Evolutionary conservation across 108 stramenopile genomes (phyloP).

Genomic region (Cyclotella choctawhatcheeana): DNA sequence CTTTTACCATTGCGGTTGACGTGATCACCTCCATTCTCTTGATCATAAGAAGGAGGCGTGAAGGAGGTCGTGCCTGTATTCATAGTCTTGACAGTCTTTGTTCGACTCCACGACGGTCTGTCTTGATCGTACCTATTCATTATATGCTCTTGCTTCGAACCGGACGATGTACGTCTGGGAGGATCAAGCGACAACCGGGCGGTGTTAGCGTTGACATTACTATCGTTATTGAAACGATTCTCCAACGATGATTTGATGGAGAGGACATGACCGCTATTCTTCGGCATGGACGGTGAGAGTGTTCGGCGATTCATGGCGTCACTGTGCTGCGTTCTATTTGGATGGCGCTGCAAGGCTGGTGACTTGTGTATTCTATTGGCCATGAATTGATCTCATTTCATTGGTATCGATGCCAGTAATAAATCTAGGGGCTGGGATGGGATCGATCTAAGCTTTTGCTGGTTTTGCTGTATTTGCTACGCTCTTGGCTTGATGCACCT

Average conservation of each 20-base stretch:
- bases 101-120: not conserved
- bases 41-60: not conserved
- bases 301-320: constrained; percentile 1
- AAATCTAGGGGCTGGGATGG: too few relatives aligned
- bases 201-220: not conserved
- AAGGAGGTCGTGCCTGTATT: not conserved
- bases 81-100: not conserved
- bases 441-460: too few relatives aligned
- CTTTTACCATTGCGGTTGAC: not conserved
- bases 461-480: too few relatives aligned
- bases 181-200: too few relatives aligned
- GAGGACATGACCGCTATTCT: constrained; percentile 16
- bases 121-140: not conserved
- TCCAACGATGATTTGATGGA: constrained; percentile 27
- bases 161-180: too few relatives aligned
- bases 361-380: too few relatives aligned
- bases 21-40: constrained; percentile 8
- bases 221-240: not conserved
- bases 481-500: too few relatives aligned
- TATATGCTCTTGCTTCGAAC: not conserved
- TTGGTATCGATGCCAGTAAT: too few relatives aligned
- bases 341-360: too few relatives aligned
- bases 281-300: constrained; percentile 11
- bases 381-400: too few relatives aligned
- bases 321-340: too few relatives aligned